These are phyloP conservation scores for Botrytis aclada DNA, from an alignment of 2,329 filamentous ascomycete genomes.

Conservation along the genomic window DNA sequence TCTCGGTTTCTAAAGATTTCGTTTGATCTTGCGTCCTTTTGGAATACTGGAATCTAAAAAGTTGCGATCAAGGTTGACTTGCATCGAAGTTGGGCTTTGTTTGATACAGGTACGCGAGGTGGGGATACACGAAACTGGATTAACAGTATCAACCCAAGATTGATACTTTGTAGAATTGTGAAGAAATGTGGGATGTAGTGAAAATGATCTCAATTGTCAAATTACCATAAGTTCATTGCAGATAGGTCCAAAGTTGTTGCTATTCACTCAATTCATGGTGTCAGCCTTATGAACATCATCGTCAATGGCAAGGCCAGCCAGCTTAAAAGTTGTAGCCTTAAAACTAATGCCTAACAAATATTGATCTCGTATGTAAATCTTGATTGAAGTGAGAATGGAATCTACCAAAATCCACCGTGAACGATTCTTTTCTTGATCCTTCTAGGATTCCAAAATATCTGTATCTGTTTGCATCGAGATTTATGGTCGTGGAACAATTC, in stretches of 20 bases:
- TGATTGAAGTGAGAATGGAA: constrained; percentile 3
- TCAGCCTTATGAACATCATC: constrained; percentile 18
- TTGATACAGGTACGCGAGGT: constrained; percentile 20
- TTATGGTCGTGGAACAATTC: neutral
- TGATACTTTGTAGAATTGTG: neutral
- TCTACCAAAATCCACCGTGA: constrained; percentile 7
- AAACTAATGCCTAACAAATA: constrained; percentile 7
- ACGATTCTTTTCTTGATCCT: neutral
- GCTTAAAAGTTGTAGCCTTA: constrained; percentile 15
- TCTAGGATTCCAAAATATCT: neutral
- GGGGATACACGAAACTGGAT: constrained; percentile 17
- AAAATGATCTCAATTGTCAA: neutral
- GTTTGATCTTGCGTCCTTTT: constrained; percentile 25
- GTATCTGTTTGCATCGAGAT: constrained; percentile 10
- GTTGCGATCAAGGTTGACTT: constrained; percentile 9
- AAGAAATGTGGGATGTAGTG: neutral
- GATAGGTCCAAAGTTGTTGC: neutral
- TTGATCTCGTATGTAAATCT: neutral
- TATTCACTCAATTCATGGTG: constrained; percentile 15
- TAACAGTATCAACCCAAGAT: neutral
- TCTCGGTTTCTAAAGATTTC: neutral
- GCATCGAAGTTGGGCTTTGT: constrained; percentile 27
- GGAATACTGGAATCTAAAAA: neutral
- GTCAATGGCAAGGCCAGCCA: constrained; percentile 11
- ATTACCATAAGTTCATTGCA: constrained; percentile 9